These are phyloP conservation scores for Suillus placidus DNA, from an alignment of 768 basidiomycete species.

Conservation along the genomic window DNA sequence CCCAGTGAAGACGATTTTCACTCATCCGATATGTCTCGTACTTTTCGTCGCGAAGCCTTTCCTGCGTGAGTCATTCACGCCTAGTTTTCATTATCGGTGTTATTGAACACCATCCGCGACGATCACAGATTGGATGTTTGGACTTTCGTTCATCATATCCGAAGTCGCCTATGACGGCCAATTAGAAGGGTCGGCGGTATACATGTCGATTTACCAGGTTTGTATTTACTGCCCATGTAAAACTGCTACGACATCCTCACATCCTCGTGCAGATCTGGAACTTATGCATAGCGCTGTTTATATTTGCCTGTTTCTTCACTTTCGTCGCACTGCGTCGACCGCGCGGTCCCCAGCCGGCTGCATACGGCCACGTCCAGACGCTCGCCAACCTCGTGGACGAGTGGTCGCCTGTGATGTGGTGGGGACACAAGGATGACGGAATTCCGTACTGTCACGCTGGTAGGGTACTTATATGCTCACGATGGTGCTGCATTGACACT, in stretches of 20 bases:
- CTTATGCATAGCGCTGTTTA: conserved; percentile 22
- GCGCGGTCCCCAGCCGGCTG: conserved; percentile 30
- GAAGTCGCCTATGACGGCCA: no score
- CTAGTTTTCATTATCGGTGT: not conserved
- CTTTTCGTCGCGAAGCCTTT: conserved; percentile 28
- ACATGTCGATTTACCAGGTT: conserved; percentile 33
- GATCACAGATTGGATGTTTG: conserved; percentile 35
- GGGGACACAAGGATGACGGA: conserved; percentile 21
- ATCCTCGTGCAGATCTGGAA: conserved; percentile 27
- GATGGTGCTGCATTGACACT: not conserved
- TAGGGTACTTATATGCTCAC: not conserved
- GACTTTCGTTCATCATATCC: conserved; percentile 29
- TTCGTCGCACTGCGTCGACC: conserved; percentile 20
- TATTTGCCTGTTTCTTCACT: conserved; percentile 24
- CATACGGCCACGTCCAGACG: conserved; percentile 38
- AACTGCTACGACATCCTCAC: not conserved
- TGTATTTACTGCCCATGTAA: not conserved
- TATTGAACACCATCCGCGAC: not conserved
- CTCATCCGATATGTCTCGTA: conserved; percentile 18
- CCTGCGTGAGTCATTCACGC: conserved; percentile 23
- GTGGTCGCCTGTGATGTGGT: conserved; percentile 31
- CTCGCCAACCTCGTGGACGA: conserved; percentile 39
- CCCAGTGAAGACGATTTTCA: conserved; percentile 27
- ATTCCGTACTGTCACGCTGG: conserved; percentile 5
- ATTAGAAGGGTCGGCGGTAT: fast-evolving